Evolutionary conservation across 768 basidiomycete genomes (phyloP), one percentile per base, ranked within the genome.

Genomic region (Lactarius sp.): DNA sequence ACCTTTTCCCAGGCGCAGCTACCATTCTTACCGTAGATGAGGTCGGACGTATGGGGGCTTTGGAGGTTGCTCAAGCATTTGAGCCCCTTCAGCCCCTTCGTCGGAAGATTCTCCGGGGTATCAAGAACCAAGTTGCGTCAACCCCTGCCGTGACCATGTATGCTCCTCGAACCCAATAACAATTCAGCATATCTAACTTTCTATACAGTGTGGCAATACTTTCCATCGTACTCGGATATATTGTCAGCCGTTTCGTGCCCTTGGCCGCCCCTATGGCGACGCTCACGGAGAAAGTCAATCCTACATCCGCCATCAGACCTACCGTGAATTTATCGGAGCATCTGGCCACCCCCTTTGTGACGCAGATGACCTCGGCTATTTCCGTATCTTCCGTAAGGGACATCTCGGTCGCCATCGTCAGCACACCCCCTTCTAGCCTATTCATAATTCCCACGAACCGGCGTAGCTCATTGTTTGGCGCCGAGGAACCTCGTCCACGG

Each of bases 131-230:
- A 62, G 72, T 81, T n/a, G 77, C 76, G 55, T 78, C 84, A 31
- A 76, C 80, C 52, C 83, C 85, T 69, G 79, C 86, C 41, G 77
- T 86, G 53, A 87, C 86, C 22, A 75, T 90, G 88, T 90, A 77
- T n/a, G 85, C n/a, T 74, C 47, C 9, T 70, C 61, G 34, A 18
- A 27, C 10, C 10, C 41, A 36, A 52, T 53, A 22, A 36, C 7
- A n/a, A 9, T 42, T 16, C 6, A 8, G 22, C 42, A 46, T 56
- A 14, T 20, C 63, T 66, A 46, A 68, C 62, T 3, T 2, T 65
- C 50, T 39, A 16, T 49, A n/a, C 66, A 90, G 88, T 53, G 80
- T 90, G 64, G 85, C 87, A 0, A 72, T 90, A 53, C 74, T 90
- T 66, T 87, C 87, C 44, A 77, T 90, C 44, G 78, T 90, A n/a